Evolutionary conservation across 2,329 filamentous ascomycete species (phyloP).

Genomic region (Blastomyces silverae): DNA sequence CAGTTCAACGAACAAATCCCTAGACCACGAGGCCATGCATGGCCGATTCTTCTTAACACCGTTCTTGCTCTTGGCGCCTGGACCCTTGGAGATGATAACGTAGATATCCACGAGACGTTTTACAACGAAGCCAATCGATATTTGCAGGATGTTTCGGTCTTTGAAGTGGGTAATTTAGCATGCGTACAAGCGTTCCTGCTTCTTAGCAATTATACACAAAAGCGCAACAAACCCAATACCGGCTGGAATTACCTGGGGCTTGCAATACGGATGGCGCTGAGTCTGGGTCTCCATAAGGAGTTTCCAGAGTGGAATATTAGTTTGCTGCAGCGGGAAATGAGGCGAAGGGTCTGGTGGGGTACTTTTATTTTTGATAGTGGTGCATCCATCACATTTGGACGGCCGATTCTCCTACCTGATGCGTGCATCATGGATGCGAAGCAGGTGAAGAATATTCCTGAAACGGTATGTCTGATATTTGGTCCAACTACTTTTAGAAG

Average conservation of each 20-base stretch:
- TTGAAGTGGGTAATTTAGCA: slow-evolving; percentile 46
- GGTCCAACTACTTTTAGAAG: background rate
- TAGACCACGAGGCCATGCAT: slow-evolving; percentile 38
- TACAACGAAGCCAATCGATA: slow-evolving; percentile 44
- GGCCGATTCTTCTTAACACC: slow-evolving; percentile 44
- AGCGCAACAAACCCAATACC: slow-evolving; percentile 47
- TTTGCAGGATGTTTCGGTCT: slow-evolving; percentile 41
- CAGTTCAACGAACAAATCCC: slow-evolving; percentile 43
- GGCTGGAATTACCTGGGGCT: slow-evolving; percentile 47
- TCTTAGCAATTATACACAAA: slow-evolving; percentile 47
- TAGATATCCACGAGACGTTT: slow-evolving; percentile 35
- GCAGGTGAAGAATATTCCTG: slow-evolving; percentile 42
- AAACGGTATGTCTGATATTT: slow-evolving; percentile 27
- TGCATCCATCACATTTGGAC: slow-evolving; percentile 47
- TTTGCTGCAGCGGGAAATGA: slow-evolving; percentile 39
- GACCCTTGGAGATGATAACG: slow-evolving; percentile 38
- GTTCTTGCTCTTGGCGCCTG: slow-evolving; percentile 43
- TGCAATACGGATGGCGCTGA: slow-evolving; percentile 47
- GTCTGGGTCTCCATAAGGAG: slow-evolving; percentile 47
- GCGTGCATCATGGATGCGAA: slow-evolving; percentile 40
- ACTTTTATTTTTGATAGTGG: slow-evolving; percentile 46
- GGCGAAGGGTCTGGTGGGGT: slow-evolving; percentile 39
- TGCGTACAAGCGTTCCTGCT: slow-evolving; percentile 45
- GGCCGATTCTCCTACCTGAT: slow-evolving; percentile 43
- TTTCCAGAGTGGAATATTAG: slow-evolving; percentile 44